A percentile compares a stretch with the other conserved stretches of the same genome.
Evolutionary conservation across 495 filamentous ascomycete genomes (phyloP).

Genomic region (Polyplosphaeria fusca): DNA sequence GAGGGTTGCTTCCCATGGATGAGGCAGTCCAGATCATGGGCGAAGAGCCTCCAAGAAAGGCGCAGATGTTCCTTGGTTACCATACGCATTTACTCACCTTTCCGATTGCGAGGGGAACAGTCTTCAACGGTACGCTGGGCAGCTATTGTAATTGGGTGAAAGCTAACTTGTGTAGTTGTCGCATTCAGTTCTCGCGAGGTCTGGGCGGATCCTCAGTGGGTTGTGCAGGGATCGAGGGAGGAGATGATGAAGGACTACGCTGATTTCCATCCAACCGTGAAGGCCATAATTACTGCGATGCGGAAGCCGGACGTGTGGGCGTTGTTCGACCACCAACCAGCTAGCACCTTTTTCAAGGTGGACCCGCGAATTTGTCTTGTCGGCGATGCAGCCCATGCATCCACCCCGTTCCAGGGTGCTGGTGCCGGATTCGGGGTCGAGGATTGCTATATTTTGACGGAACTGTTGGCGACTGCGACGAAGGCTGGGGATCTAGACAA

Average conservation of each 20-base stretch:
- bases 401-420: constrained; percentile 66
- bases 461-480: constrained; percentile 50
- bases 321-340: constrained; percentile 58
- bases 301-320: constrained; percentile 47
- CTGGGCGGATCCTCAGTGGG: constrained; percentile 56
- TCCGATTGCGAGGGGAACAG: constrained; percentile 60
- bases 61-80: constrained; percentile 56
- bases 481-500: constrained; percentile 42
- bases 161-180: constrained; percentile 38
- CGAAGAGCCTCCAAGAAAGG: constrained; percentile 48
- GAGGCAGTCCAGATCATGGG: constrained; percentile 53
- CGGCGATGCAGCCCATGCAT: constrained; percentile 69
- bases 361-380: constrained; percentile 53
- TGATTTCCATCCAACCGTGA: constrained; percentile 51
- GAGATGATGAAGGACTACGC: constrained; percentile 55
- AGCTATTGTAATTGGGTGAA: no score
- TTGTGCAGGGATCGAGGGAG: constrained; percentile 53
- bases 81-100: constrained; percentile 61
- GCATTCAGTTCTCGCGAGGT: constrained; percentile 44
- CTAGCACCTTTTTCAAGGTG: constrained; percentile 52
- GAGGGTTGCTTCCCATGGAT: constrained; percentile 59
- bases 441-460: constrained; percentile 59
- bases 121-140: no score
- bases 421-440: constrained; percentile 68
- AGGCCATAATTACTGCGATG: constrained; percentile 47